Evolutionary conservation across 139 green algal species (phyloP), one percentile per base, ranked within the genome.

Genomic region (Chlamydomonas eustigma): DNA sequence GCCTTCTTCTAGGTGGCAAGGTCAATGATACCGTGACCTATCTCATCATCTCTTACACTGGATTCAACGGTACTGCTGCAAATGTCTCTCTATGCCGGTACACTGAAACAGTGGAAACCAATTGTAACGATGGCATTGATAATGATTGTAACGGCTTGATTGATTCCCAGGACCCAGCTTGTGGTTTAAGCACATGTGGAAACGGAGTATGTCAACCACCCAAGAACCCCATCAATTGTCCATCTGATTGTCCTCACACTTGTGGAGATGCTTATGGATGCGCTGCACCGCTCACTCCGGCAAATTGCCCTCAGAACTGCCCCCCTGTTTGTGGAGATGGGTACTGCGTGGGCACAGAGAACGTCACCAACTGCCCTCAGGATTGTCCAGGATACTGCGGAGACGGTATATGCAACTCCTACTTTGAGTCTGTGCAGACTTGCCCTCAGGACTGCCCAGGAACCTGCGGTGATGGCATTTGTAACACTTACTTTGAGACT

Each of bases 91-190:
- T 75, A 37, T 75, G 68, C 68, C 68, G 68, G 37, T 75, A 75
- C 68, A 63, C 3, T 28, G 3, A 32, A 38, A 63, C 8, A 4
- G 28, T 8, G 8, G 73, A 78, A 37, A 64, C 18, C 64, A 70
- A 65, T 65, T 52, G 35, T 1, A 63, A 80, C 30, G 44, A 58
- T 58, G 75, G 75, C 12, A 31, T 80, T 6, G 75, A 80, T 64
- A 75, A 80, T 64, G 64, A 80, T 35, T 80, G 75, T 50, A 75
- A 80, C 28, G 75, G 75, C 31, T 50, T 80, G 64, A 12, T n/a
- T n/a, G n/a, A n/a, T n/a, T n/a, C n/a, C n/a, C n/a, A n/a, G n/a
- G n/a, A n/a, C n/a, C n/a, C n/a, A n/a, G n/a, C n/a, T n/a, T n/a
- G n/a, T n/a, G n/a, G n/a, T n/a, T n/a, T n/a, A n/a, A n/a, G n/a